Base-by-base conservation (phyloP, 768 basidiomycete genomes). In the Leccinum variicolor region DNA sequence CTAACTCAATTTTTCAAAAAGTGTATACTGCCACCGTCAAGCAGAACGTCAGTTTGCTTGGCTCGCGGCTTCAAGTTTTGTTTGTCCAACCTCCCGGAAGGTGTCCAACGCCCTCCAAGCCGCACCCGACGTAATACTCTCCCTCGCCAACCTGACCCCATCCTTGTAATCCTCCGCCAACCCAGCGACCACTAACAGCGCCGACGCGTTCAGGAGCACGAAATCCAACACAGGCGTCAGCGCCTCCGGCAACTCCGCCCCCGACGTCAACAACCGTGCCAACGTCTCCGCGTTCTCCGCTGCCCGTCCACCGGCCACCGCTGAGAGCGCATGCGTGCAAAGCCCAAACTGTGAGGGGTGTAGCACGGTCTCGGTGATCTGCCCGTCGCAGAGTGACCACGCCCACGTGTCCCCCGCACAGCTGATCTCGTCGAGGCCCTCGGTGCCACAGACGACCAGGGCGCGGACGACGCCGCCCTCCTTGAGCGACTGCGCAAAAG, bases 371-470 rank as follows among this genome's bases (percentile, higher is more conserved):
- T 86, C 81, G 0, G 79, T 82, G 66, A 97, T 85, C 34, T 73
- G 64, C 34, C 88, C 90, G 23, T 90, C 77, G 45, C 79, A 79
- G 45, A 96, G 82, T 57, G 89, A 86, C 95, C 94, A 90, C 34
- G 82, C 88, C 74, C 81, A 81, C 9, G 94, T 95, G 14, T 88
- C 84, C 1, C 96, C 97, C 1, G 92, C 94, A 64, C 92, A 94
- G 70, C 90, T 92, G 69, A 99, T 92, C 78, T 98, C 96, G 73
- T 98, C 96, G 43, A 99, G 77, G 1, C 84, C 84, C 69, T 98
- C 97, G 36, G 82, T 84, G 1, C 96, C 96, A 65, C 94, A 98
- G 1, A 99, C 96, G 21, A 99, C 94, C 55, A 95, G 75, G 0
- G 94, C 96, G 33, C 90, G 83, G 63, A 84, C 76, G 8, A 96